These are phyloP conservation scores for Ogataea degrootiae DNA, from an alignment of 805 yeast species.

Conservation along the genomic window DNA sequence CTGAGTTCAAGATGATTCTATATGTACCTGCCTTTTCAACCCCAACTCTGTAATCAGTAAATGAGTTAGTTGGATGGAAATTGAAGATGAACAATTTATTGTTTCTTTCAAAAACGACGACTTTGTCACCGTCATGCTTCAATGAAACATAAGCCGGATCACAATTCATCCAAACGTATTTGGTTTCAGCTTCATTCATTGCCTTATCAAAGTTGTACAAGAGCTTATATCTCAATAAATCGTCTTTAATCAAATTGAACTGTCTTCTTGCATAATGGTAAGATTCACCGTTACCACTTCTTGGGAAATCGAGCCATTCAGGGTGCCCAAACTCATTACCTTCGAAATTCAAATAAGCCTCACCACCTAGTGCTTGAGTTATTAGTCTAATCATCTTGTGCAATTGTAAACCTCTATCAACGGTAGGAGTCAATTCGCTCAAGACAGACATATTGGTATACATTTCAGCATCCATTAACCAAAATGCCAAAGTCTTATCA, in stretches of 20 bases:
- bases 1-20: slow-evolving; percentile 70
- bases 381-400: slow-evolving; percentile 87
- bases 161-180: slow-evolving; percentile 65
- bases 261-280: slow-evolving; percentile 95
- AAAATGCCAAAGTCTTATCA: slow-evolving; percentile 91
- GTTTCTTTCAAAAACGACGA: slow-evolving; percentile 82
- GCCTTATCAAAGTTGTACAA: slow-evolving; percentile 80
- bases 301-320: slow-evolving; percentile 97
- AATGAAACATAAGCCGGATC: slow-evolving; percentile 80
- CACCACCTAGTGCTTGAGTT: slow-evolving; percentile 93
- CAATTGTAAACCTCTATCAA: slow-evolving; percentile 85
- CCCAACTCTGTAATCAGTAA: slow-evolving; percentile 86
- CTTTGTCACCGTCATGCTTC: slow-evolving; percentile 85
- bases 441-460: slow-evolving; percentile 88
- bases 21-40: slow-evolving; percentile 76
- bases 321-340: slow-evolving; percentile 99
- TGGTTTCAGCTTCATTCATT: slow-evolving; percentile 71
- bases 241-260: slow-evolving; percentile 80
- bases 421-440: slow-evolving; percentile 65
- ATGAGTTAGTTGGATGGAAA: slow-evolving; percentile 82
- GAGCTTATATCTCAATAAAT: slow-evolving; percentile 70
- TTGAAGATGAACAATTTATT: slow-evolving; percentile 83
- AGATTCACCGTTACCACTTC: slow-evolving; percentile 80
- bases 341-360: slow-evolving; percentile 92
- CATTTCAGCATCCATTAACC: slow-evolving; percentile 99